These are phyloP conservation scores for Ceratocystis variospora DNA, from an alignment of 2,329 filamentous ascomycete species.

Conservation along the genomic window DNA sequence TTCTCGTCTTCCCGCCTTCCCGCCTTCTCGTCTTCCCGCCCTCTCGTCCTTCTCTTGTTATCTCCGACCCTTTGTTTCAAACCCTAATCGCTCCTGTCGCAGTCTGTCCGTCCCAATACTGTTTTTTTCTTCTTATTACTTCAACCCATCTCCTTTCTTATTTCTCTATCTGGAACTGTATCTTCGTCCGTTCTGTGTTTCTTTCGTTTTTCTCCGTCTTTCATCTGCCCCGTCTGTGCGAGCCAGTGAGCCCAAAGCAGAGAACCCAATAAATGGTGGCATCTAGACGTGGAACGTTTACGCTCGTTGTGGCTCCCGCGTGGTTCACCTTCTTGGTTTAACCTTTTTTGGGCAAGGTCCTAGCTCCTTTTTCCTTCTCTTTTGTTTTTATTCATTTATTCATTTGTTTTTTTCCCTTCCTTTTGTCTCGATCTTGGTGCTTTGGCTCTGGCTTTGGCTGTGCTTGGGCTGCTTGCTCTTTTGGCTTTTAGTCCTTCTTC, in stretches of 20 bases:
- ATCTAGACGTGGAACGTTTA: background rate
- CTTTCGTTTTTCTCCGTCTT: background rate
- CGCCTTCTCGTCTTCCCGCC: background rate
- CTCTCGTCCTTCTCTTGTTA: background rate
- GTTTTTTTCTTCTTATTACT: background rate
- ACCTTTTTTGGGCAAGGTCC: slow-evolving; percentile 4
- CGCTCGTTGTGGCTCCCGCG: background rate
- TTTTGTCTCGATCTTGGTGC: background rate
- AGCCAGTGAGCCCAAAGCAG: background rate
- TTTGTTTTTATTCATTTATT: background rate
- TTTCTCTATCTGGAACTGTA: background rate
- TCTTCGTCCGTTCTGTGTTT: background rate
- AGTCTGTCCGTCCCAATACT: background rate
- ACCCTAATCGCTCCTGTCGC: background rate
- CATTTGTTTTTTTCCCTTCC: background rate
- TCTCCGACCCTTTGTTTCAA: background rate
- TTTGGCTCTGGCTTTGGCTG: background rate
- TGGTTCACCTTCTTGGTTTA: slow-evolving; percentile 5
- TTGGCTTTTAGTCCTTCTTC: background rate
- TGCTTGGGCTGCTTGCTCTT: background rate
- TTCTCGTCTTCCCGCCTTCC: background rate
- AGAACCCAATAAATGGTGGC: background rate
- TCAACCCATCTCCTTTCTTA: background rate
- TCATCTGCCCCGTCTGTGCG: background rate
- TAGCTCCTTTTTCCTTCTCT: background rate